These are phyloP conservation scores for Angomonas ambiguus DNA, from an alignment of 208 protist genomes.

Conservation along the genomic window DNA sequence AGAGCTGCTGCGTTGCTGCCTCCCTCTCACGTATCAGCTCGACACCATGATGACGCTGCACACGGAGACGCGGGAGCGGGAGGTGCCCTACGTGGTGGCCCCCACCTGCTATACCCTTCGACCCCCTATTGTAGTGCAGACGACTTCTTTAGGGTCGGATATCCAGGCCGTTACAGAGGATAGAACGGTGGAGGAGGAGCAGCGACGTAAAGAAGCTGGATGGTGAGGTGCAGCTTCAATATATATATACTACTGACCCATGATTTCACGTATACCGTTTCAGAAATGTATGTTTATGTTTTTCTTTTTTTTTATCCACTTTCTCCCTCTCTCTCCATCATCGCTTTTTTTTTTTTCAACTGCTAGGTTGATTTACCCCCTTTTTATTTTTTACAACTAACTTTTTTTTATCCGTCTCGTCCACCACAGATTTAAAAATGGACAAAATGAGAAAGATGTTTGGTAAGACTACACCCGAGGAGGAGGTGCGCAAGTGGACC, in stretches of 20 bases:
- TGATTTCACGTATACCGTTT: no score
- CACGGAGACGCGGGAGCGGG: constrained; percentile 8
- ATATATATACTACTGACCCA: no score
- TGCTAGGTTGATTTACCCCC: neutral
- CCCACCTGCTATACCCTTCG: constrained; percentile 81
- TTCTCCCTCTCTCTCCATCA: constrained; percentile 15
- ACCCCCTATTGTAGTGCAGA: constrained; percentile 69
- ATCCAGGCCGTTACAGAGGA: constrained; percentile 35
- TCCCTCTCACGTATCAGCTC: constrained; percentile 79
- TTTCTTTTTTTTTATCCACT: constrained; percentile 2
- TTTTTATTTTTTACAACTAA: neutral
- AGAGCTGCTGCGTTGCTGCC: constrained; percentile 41
- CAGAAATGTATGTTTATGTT: neutral
- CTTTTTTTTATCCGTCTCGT: neutral
- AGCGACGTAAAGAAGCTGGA: constrained; percentile 23
- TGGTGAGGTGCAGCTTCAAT: constrained; percentile 21
- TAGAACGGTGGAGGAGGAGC: constrained; percentile 8
- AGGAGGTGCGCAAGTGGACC: constrained; percentile 74
- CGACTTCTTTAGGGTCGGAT: constrained; percentile 57
- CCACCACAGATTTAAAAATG: constrained; percentile 20
- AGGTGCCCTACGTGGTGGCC: constrained; percentile 36
- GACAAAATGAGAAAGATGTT: constrained; percentile 50
- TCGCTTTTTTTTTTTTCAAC: constrained; percentile 2
- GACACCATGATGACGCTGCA: constrained; percentile 85
- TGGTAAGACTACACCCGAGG: constrained; percentile 53